These are phyloP conservation scores for Corrigiola litoralis DNA, from an alignment of 179 eudicot species.

Conservation along the genomic window DNA sequence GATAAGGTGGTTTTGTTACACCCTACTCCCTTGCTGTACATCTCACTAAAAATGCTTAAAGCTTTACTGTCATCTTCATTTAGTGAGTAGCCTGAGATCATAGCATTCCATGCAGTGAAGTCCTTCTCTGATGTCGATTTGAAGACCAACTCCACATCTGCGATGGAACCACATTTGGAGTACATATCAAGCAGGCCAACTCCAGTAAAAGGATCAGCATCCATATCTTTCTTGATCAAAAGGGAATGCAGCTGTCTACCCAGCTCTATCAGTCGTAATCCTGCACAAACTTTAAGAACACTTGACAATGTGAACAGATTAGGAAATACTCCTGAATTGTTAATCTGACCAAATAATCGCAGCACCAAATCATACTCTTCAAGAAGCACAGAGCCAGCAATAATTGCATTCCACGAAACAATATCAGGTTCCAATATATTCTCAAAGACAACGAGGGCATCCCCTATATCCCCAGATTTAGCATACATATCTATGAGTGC, in stretches of 20 bases:
- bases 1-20: slow-evolving; percentile 62
- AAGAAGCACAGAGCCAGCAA: slow-evolving; percentile 74
- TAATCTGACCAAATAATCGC: slow-evolving; percentile 52
- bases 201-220: slow-evolving; percentile 47
- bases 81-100: slow-evolving; percentile 58
- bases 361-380: slow-evolving; percentile 54
- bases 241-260: slow-evolving; percentile 64
- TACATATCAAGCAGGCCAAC: slow-evolving; percentile 80
- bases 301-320: slow-evolving; percentile 76
- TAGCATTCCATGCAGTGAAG: slow-evolving; percentile 61
- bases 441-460: slow-evolving; percentile 47
- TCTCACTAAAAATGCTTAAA: slow-evolving; percentile 37
- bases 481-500: slow-evolving; percentile 93
- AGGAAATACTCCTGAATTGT: slow-evolving; percentile 44
- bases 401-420: slow-evolving; percentile 83
- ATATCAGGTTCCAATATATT: slow-evolving; percentile 56
- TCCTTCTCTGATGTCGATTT: slow-evolving; percentile 48
- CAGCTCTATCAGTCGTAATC: slow-evolving; percentile 36
- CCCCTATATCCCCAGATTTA: slow-evolving; percentile 48
- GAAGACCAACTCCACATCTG: slow-evolving; percentile 54
- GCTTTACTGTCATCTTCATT: slow-evolving; percentile 46
- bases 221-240: slow-evolving; percentile 48
- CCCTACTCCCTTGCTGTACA: slow-evolving; percentile 38
- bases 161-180: slow-evolving; percentile 51
- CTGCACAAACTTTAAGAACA: slow-evolving; percentile 78